phyloP scores from a whole-genome alignment of 2,329 filamentous ascomycete genomes.

The Exophiala bonariae region DNA sequence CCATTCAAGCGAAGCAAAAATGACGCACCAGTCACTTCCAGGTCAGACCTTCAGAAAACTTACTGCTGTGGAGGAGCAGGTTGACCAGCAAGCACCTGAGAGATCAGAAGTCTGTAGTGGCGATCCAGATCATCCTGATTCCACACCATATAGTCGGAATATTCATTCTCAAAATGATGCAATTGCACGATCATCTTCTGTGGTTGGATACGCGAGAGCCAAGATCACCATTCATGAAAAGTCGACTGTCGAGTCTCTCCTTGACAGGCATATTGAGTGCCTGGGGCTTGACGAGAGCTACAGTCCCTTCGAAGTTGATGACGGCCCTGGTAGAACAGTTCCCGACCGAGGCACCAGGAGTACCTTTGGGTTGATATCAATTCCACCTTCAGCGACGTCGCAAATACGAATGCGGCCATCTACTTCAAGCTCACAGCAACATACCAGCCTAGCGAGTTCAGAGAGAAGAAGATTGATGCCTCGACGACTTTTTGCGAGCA shows the following conservation, averaged over 20 bases:
- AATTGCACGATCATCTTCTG: too few relatives aligned
- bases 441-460: constrained; percentile 23
- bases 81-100: constrained; percentile 5
- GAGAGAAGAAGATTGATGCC: constrained; percentile 22
- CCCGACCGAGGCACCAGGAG: constrained; percentile 7
- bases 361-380: constrained; percentile 7
- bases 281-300: constrained; percentile 19
- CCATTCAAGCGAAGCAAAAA: constrained; percentile 5
- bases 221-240: constrained; percentile 25
- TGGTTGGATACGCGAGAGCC: neutral
- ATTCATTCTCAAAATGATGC: too few relatives aligned
- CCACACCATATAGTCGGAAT: too few relatives aligned
- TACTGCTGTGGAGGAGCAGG: constrained; percentile 17
- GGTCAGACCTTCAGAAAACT: constrained; percentile 17
- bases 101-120: too few relatives aligned
- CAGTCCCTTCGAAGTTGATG: constrained; percentile 4
- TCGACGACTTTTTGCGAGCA: constrained; percentile 26
- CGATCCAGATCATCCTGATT: too few relatives aligned
- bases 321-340: neutral
- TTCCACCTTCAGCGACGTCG: constrained; percentile 1
- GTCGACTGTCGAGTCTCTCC: constrained; percentile 29
- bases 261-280: constrained; percentile 30
- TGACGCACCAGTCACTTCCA: constrained; percentile 1
- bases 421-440: constrained; percentile 18
- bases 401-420: constrained; percentile 12